These are phyloP conservation scores for Aulographum hederae DNA, from an alignment of 2,329 filamentous ascomycete genomes.

Conservation along the genomic window DNA sequence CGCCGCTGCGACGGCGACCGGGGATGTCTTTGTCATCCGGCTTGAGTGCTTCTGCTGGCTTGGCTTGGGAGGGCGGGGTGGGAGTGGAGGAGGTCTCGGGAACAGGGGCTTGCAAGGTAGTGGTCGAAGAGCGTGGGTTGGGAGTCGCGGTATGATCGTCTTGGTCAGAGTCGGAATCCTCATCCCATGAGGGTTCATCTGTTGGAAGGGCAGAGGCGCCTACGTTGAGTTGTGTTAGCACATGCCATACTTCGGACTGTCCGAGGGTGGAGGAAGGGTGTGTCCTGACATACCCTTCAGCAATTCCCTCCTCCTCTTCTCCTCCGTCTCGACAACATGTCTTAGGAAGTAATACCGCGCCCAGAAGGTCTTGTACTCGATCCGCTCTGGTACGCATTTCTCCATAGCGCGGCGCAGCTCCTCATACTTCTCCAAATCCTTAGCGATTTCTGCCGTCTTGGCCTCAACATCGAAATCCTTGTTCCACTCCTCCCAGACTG, in stretches of 20 bases:
- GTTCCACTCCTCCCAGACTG: slow-evolving; percentile 58
- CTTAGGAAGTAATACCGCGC: slow-evolving; percentile 87
- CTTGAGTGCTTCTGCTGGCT: slow-evolving; percentile 19
- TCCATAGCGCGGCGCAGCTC: slow-evolving; percentile 85
- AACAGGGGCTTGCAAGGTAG: no score
- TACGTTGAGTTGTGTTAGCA: no score
- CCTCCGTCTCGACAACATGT: slow-evolving; percentile 83
- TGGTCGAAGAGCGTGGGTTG: slow-evolving; percentile 4
- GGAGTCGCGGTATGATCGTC: slow-evolving; percentile 7
- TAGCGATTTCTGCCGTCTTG: slow-evolving; percentile 69
- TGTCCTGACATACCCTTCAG: slow-evolving; percentile 52
- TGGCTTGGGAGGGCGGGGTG: slow-evolving; percentile 14
- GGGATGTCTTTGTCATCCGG: slow-evolving; percentile 8
- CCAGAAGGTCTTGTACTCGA: slow-evolving; percentile 88
- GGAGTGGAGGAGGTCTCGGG: slow-evolving; percentile 10
- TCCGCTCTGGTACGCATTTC: slow-evolving; percentile 78
- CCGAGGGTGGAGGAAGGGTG: slow-evolving; percentile 19
- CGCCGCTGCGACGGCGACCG: slow-evolving; percentile 16
- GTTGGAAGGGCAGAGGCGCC: slow-evolving; percentile 56
- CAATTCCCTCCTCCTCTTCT: slow-evolving; percentile 72
- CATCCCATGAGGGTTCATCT: slow-evolving; percentile 49
- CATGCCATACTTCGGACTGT: slow-evolving; percentile 1
- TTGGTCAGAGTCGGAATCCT: slow-evolving; percentile 46
- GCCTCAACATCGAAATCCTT: slow-evolving; percentile 59
- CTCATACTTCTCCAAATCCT: slow-evolving; percentile 68